Evolutionary conservation across 129 eudicot genomes (phyloP).

Genomic region (Solidago caesia): DNA sequence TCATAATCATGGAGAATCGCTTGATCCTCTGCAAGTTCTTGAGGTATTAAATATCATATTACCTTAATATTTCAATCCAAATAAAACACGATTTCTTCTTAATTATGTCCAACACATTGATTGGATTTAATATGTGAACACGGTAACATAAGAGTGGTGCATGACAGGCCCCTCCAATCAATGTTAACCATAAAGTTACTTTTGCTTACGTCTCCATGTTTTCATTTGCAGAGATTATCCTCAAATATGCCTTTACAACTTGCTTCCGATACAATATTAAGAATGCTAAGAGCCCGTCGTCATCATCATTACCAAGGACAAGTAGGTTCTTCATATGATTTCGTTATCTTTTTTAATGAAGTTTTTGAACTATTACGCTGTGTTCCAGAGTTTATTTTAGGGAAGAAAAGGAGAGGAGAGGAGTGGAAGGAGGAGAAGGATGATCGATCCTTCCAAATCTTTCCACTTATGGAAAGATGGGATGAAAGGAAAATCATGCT

Average conservation of each 20-base stretch:
- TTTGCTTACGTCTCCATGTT: slow-evolving; percentile 19
- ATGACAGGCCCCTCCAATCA: not conserved
- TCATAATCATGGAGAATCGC: slow-evolving; percentile 90
- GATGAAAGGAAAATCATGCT: no score
- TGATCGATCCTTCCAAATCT: no score
- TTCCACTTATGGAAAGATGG: no score
- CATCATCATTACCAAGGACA: slow-evolving; percentile 89
- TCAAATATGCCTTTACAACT: slow-evolving; percentile 87
- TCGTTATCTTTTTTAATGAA: not conserved
- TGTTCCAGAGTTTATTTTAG: no score
- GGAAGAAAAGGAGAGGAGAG: no score
- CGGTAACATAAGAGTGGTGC: not conserved
- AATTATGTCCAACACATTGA: not conserved
- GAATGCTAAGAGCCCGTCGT: slow-evolving; percentile 87
- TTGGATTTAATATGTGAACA: not conserved
- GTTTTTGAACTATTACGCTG: not conserved
- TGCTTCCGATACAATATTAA: slow-evolving; percentile 87
- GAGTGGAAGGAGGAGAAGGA: no score
- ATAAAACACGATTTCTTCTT: not conserved
- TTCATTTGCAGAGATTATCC: slow-evolving; percentile 73
- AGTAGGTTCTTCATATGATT: slow-evolving; percentile 41
- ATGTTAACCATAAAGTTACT: not conserved
- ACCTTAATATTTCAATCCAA: not conserved
- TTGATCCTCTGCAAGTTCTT: slow-evolving; percentile 88
- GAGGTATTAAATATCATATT: slow-evolving; percentile 50